Evolutionary conservation across 495 filamentous ascomycete genomes (phyloP), one percentile per base, ranked within the genome.

Genomic region (Neurospora sp.): DNA sequence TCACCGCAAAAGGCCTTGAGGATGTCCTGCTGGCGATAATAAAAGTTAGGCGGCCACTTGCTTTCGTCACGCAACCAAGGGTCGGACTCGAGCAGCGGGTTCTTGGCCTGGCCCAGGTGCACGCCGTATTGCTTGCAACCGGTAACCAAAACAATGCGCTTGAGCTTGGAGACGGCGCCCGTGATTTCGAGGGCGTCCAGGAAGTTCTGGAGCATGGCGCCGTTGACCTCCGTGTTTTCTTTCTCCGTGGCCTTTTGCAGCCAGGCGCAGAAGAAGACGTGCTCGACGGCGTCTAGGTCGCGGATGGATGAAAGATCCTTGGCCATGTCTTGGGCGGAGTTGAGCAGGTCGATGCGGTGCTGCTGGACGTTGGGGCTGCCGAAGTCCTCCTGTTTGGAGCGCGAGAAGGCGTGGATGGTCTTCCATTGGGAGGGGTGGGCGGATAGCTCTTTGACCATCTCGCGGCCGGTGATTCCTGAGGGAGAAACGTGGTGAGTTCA

Each of bases 51-150:
- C 1, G 85, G 85, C 16, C 80, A 83, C 37, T 70, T 66, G 16
- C 70, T 69, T 27, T 72, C 69, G 23, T 73, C 73, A 0, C 54
- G 38, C 41, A 77, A 73, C 77, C 76, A 78, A 41, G 76, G 74
- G 72, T 88, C 85, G 14, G 80, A 78, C 77, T 88, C 86, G 39
- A 78, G 72, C 79, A 87, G 79, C 1, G 87, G 84, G 75, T 82
- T 81, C 76, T 88, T 81, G n/a, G 85, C 82, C 71, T 83, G 81
- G n/a, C 86, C 86, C 3, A 87, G 81, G 76, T 89, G 84, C 2
- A 88, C 86, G 38, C 89, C 86, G 75, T 90, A 90, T 69, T 89
- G 85, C 75, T 89, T 89, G 18, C 81, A 79, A 3, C 88, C 87
- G 11, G 84, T 86, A 3, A 87, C 86, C 39, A 89, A 81, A 59